phyloP scores from a whole-genome alignment of 2,329 filamentous ascomycete genomes.

The Alternaria hordeiaustralica region DNA sequence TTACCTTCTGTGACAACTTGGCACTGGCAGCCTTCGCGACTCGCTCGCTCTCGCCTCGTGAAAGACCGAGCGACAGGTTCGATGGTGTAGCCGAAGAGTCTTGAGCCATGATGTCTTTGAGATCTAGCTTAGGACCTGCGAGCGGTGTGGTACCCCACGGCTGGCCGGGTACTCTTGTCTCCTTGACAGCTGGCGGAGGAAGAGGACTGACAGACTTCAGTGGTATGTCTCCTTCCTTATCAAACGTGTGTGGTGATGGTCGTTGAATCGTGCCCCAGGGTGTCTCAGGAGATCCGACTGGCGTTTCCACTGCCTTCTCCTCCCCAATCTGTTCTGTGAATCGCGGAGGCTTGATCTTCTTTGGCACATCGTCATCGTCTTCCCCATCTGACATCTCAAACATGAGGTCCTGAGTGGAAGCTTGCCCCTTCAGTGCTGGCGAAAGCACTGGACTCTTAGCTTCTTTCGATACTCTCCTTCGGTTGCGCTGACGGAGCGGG shows the following conservation, averaged over 20 bases:
- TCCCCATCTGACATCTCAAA: slow-evolving; percentile 92
- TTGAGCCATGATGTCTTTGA: slow-evolving; percentile 78
- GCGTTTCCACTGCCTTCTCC: slow-evolving; percentile 15
- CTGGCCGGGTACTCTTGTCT: slow-evolving; percentile 39
- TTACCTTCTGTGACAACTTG: too few species aligned
- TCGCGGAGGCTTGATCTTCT: slow-evolving; percentile 31
- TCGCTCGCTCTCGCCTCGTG: slow-evolving; percentile 50
- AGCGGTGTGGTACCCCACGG: slow-evolving; percentile 64
- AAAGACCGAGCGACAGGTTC: slow-evolving; percentile 60
- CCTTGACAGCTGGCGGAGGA: slow-evolving; percentile 25
- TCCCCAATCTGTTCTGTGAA: slow-evolving; percentile 19
- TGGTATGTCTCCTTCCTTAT: slow-evolving; percentile 6
- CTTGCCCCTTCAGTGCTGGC: slow-evolving; percentile 71
- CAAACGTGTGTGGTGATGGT: slow-evolving; percentile 21
- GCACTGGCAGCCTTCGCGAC: slow-evolving; percentile 49
- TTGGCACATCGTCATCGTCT: slow-evolving; percentile 13
- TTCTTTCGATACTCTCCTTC: slow-evolving; percentile 52
- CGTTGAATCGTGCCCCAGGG: slow-evolving; percentile 31
- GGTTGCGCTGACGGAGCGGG: slow-evolving; percentile 53
- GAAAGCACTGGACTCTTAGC: slow-evolving; percentile 67
- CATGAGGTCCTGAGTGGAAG: slow-evolving; percentile 78
- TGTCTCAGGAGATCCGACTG: slow-evolving; percentile 30
- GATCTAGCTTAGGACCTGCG: slow-evolving; percentile 69
- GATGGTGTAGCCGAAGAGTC: slow-evolving; percentile 59
- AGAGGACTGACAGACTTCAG: slow-evolving; percentile 35